Base-by-base conservation (phyloP, 768 basidiomycete species). In the Hericium coralloides region DNA sequence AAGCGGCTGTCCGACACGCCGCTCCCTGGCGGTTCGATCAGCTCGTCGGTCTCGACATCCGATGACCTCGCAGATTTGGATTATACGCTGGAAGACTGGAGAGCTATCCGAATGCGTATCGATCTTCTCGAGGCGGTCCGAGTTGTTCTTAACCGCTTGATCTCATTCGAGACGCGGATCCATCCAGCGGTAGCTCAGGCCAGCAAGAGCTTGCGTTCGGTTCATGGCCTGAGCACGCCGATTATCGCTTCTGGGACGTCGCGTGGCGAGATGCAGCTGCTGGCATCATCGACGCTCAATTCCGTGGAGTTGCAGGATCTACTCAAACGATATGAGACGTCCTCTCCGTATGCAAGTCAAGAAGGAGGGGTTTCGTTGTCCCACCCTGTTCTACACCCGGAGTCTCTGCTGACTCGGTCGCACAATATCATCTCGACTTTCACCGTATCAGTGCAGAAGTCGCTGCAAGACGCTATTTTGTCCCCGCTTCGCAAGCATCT, bases 11-110 rank as follows among this genome's bases (percentile, higher is more conserved):
- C 73, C 39, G 68, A 63, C 4, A 57, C 63, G 2, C 62, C 64
- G 49, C 50, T 26, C 20, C 39, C 49, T 5, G 65, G 69, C 0
- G 56, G 25, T 0, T 20, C 22, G 2, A 52, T 63, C 48, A 22
- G 69, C 60, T 59, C 67, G 55, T 37, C 69, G 59, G 49, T 68
- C 53, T 72, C 80, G 1, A 53, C 65, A 12, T 68, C 68, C 3
- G 80, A 79, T 55, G 92, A 92, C 52, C 74, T 94, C 38, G 81
- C 83, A 0, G 87, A 87, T 65, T 71, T 91, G 59, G 70, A 98
- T 70, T 98, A 97, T 65, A 85, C 89, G 2, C 73, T 85, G 3
- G 84, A 92, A 56, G 95, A 98, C 69, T 97, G 93, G 92, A 79
- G 83, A 2, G 77, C 83, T 26, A 92, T 98, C 57, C 95, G 97